A percentile compares a stretch with the other conserved stretches of the same genome.
phyloP scores from a whole-genome alignment of 2,329 filamentous ascomycete species.

The Penicillium frequentans region DNA sequence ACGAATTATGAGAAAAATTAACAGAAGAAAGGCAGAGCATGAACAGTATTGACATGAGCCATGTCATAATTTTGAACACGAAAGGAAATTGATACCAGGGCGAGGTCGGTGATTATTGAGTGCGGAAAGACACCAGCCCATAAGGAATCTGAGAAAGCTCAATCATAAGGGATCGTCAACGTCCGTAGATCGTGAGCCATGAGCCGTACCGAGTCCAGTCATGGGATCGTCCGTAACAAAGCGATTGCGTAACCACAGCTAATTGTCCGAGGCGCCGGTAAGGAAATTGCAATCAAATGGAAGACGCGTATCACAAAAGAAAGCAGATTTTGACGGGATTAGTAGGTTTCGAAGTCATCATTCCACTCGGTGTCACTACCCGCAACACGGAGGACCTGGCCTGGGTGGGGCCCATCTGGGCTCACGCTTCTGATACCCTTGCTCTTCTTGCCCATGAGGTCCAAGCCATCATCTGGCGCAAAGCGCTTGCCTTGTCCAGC shows the following conservation, averaged over 20 bases:
- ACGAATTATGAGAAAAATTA: constrained; percentile 14
- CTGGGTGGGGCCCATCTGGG: constrained; percentile 42
- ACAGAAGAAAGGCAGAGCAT: constrained; percentile 21
- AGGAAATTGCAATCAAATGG: constrained; percentile 7
- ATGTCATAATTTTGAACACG: constrained; percentile 33
- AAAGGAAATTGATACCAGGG: constrained; percentile 20
- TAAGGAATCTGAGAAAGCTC: constrained; percentile 15
- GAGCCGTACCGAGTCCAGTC: constrained; percentile 23
- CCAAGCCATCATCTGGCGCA: constrained; percentile 39
- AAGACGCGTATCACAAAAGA: constrained; percentile 4
- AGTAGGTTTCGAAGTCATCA: constrained; percentile 50
- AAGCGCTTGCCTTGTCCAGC: constrained; percentile 67
- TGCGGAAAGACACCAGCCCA: constrained; percentile 15
- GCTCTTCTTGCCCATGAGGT: constrained; percentile 41
- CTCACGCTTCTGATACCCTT: constrained; percentile 51
- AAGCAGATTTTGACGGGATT: constrained; percentile 15
- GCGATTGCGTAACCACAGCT: constrained; percentile 19
- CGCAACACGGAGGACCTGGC: constrained; percentile 46
- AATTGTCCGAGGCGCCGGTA: constrained; percentile 19
- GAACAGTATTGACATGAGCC: constrained; percentile 26
- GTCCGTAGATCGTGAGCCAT: constrained; percentile 19
- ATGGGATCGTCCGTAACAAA: constrained; percentile 30
- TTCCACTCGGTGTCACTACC: constrained; percentile 57
- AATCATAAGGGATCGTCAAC: constrained; percentile 18
- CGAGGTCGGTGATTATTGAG: constrained; percentile 2